Evolutionary conservation across 805 yeast species (phyloP), one percentile per base, ranked within the genome.

Genomic region (Lachancea kluyveri): DNA sequence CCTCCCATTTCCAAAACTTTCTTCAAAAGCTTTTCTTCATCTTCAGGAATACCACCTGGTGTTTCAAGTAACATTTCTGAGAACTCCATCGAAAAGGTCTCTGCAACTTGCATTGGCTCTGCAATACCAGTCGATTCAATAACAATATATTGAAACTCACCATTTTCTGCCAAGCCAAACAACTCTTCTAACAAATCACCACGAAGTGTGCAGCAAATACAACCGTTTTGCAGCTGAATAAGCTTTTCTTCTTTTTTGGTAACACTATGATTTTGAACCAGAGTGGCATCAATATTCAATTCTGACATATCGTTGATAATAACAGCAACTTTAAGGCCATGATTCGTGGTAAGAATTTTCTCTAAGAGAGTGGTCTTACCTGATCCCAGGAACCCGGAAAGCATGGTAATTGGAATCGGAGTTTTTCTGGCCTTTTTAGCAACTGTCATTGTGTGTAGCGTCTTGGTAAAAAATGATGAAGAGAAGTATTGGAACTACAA

Each of bases 71-170:
- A 40, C 23, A 57, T 43, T 11, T 58, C 52, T 5, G 67, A 50
- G 38, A 66, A 67, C 36, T 67, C 70, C 8, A 52, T 49, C 4
- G 69, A 59, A 38, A 67, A 67, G 3, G 72, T 68, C 41, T 67
- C 71, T 0, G 73, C 73, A 11, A 67, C 70, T 41, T 67, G 70
- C 70, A 65, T 64, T 17, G 72, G 72, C 42, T 67, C 73, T 13
- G 67, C 60, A 16, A 67, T 63, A 17, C 72, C 72, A 4, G 72
- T 64, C 6, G 67, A 58, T 42, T 67, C 73, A 24, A 67, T 67
- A 6, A 67, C 50, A 25, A 67, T 62, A 39, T 67, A 67, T 25
- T 67, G 60, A 27, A 60, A 64, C 20, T 52, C 54, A 8, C 60
- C 62, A 6, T 45, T 36, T 17, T 48, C 50, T 11, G 65, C 65